Evolutionary conservation across 768 basidiomycete genomes (phyloP), one percentile per base, ranked within the genome.

Genomic region (Holtermanniella nyarrowii): DNA sequence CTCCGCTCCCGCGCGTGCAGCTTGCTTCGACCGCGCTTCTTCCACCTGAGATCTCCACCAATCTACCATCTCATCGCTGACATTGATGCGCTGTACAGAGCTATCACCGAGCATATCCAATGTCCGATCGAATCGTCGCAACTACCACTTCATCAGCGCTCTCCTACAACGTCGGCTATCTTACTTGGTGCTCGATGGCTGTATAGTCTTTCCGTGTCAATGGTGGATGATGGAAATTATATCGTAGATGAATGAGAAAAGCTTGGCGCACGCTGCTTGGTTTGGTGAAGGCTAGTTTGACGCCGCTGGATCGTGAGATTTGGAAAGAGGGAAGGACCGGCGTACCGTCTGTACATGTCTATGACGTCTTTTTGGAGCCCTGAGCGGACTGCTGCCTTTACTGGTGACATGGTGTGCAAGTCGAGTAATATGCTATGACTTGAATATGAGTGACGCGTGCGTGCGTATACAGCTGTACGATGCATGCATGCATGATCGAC

Each of bases 131-230:
- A 69, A 67, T 23, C 50, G 53, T 16, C 69, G 63, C n/a, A 71
- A 56, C 69, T 71, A 46, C 21, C 22, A 31, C n/a, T n/a, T n/a
- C n/a, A n/a, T n/a, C n/a, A n/a, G n/a, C n/a, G n/a, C n/a, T n/a
- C n/a, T n/a, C n/a, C n/a, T n/a, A 37, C 11, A 23, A 21, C 2
- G 45, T 1, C 25, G n/a, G n/a, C n/a, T n/a, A 5, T 56, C 66
- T 49, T 31, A 65, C 70, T 60, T 68, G 66, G 58, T 71, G 61
- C 50, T 71, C 70, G 24, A 71, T 71, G 2, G 70, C 70, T 7
- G 63, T 63, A 43, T 68, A 63, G 50, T 71, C 70, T 49, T 68
- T 23, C 14, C 53, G 55, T 4, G 50, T 49, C 12, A 71, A 46
- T 26, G 44, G 53, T 13, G 70, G 70, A 49, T 65, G 49, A 11